Base-by-base conservation (phyloP, 2,329 filamentous ascomycete species). In the Pezicula carpinea region DNA sequence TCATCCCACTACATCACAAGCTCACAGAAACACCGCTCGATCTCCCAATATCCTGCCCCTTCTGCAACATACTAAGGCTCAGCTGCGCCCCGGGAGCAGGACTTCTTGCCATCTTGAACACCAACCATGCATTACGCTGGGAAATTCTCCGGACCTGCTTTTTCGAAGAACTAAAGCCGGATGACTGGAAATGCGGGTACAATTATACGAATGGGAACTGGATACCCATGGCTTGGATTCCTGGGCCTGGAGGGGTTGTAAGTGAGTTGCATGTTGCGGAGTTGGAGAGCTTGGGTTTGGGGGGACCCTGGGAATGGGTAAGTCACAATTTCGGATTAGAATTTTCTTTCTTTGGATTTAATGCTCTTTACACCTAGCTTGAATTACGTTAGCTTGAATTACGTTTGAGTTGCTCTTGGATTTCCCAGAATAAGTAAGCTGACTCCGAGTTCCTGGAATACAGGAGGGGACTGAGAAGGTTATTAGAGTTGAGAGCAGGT, bases 171-270 rank as follows among this genome's bases (percentile, higher is more conserved):
- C 18, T 57, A 7, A 41, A 17, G 8, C 22, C 22, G 14, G 34
- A 21, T 21, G 53, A 55, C 17, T 53, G 53, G 50, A 10, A 14
- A 29, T n/a, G 10, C 14, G 19, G 19, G 14, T 17, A 40, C 22
- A 17, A 23, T 13, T 22, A 40, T n/a, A 39, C 11, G 18, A 22
- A 15, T n/a, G 39, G 23, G 7, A 51, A 41, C 40, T 45, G n/a
- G 26, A 29, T 29, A 18, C 47, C 51, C 5, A 51, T 53, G 44
- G 50, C 53, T 3, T 58, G 54, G 56, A 50, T 58, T n/a, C 51
- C 54, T 3, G 46, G 31, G 14, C 56, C 54, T 19, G 44, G 46
- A 39, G 39, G 49, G n/a, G 13, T 19, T n/a, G 47, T 49, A 11
- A 29, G 8, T 10, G 26, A 29, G 26, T 29, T 29, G 26, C 26